phyloP scores from a whole-genome alignment of 139 green algal species.

The Tetraselmis striata region DNA sequence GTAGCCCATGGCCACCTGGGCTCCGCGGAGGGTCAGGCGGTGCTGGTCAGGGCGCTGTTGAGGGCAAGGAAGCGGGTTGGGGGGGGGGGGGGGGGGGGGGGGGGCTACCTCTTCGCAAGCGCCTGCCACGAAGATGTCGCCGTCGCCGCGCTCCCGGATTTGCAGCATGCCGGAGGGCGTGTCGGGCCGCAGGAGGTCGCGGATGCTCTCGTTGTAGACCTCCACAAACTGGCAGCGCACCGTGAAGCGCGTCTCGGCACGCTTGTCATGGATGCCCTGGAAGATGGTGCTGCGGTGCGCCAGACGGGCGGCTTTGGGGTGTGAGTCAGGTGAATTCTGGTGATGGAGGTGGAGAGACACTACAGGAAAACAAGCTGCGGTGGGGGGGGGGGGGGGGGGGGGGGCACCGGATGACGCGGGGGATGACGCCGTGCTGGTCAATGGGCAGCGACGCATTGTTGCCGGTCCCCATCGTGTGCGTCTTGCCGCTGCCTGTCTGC shows the following conservation, averaged over 20 bases:
- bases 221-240: conserved; percentile 37
- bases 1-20: conserved; percentile 18
- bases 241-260: conserved; percentile 5
- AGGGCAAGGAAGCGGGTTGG: too few species aligned
- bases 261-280: conserved; percentile 7
- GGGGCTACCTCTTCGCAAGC: conserved; percentile 40
- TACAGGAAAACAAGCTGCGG: background rate
- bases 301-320: too few species aligned
- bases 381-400: too few species aligned
- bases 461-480: conserved; percentile 34
- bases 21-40: too few species aligned
- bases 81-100: too few species aligned
- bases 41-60: too few species aligned
- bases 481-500: conserved; percentile 45
- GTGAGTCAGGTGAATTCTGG: background rate
- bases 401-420: conserved; percentile 3
- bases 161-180: conserved; percentile 8
- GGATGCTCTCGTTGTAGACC: conserved; percentile 47
- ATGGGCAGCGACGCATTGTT: background rate
- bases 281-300: too few species aligned
- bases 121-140: conserved; percentile 42
- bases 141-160: conserved; percentile 38
- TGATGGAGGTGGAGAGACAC: background rate
- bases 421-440: background rate
- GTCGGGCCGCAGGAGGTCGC: conserved; percentile 29